Base-by-base conservation (phyloP, 148 eudicot species). In the Cornus suecica region DNA sequence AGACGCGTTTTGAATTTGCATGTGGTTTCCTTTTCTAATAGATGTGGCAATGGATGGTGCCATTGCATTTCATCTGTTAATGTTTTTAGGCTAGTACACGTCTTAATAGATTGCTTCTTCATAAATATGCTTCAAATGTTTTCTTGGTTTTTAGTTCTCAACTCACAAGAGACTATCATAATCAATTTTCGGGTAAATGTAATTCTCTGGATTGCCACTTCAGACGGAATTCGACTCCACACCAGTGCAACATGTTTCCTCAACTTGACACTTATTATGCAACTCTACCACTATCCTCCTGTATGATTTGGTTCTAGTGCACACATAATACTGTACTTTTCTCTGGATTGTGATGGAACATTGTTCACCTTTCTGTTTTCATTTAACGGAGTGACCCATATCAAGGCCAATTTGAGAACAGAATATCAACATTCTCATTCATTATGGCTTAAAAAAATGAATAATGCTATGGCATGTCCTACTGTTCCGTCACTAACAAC, bases 151-250 rank as follows among this genome's bases (percentile, higher is more conserved):
- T 48, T 48, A 14, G 13, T 48, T 14, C 20, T 48, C 3, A 48
- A 48, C 20, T 48, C 54, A 48, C 54, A 13, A 48, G 54, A 48
- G 54, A 48, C 54, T 18, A 48, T 13, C 54, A 48, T 48, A 2
- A 48, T 13, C 54, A 48, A 48, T 11, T 48, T 69, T 0, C 25
- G 16, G 72, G 9, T 13, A 45, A 2, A 45, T 69, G 4, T 11
- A 25, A 24, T 69, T n/a, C 25, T 69, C 22, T 48, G 42, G 42
- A 69, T 48, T 69, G 72, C 30, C 72, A 26, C 58, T 69, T 24
- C 14, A 37, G 2, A 23, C 22, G 71, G 71, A 10, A 37, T 23
- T 23, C 45, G 9, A 31, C 70, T 51, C 34, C 23, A 25, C 41
- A 23, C 22, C 13, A n/a, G 28, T 68, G 10, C n/a, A 10, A 41